These are phyloP conservation scores for Posidonia australis DNA, from an alignment of 106 monocot genomes.

Conservation along the genomic window DNA sequence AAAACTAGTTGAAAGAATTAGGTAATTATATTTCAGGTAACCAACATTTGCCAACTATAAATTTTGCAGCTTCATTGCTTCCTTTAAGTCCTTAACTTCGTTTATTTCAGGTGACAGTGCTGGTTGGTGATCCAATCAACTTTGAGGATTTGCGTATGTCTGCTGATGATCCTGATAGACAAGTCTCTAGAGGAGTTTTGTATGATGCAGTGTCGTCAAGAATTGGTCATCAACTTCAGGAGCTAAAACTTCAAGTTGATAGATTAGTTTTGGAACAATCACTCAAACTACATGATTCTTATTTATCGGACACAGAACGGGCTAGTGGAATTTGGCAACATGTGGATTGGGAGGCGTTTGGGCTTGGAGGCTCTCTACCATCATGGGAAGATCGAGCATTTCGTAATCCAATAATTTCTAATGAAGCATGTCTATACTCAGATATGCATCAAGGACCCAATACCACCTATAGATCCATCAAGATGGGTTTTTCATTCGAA, in stretches of 20 bases:
- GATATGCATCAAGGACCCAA: slow-evolving; percentile 1
- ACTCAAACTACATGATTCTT: slow-evolving; percentile 5
- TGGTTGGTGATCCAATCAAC: slow-evolving; percentile 72
- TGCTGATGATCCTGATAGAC: slow-evolving; percentile 20
- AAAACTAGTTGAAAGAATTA: no score
- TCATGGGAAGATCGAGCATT: slow-evolving; percentile 10
- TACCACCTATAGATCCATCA: background rate
- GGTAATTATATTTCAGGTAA: no score
- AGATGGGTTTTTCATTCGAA: slow-evolving; percentile 25
- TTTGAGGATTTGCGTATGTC: slow-evolving; percentile 48
- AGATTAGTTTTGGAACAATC: slow-evolving; percentile 37
- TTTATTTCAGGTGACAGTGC: slow-evolving; percentile 52
- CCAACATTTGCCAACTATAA: no score
- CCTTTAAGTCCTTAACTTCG: no score
- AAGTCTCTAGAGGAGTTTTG: slow-evolving; percentile 36
- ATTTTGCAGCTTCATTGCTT: no score
- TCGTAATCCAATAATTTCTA: background rate
- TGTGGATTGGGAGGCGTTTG: slow-evolving; percentile 87
- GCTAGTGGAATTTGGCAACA: slow-evolving; percentile 50
- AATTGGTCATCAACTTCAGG: slow-evolving; percentile 41
- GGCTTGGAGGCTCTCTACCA: slow-evolving; percentile 30
- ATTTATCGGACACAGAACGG: slow-evolving; percentile 4
- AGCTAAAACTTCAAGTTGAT: slow-evolving; percentile 62
- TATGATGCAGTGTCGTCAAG: slow-evolving; percentile 71
- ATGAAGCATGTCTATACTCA: background rate